phyloP scores from a whole-genome alignment of 1,139 yeast genomes.

The Hemisphaericaspora lyxosophila region DNA sequence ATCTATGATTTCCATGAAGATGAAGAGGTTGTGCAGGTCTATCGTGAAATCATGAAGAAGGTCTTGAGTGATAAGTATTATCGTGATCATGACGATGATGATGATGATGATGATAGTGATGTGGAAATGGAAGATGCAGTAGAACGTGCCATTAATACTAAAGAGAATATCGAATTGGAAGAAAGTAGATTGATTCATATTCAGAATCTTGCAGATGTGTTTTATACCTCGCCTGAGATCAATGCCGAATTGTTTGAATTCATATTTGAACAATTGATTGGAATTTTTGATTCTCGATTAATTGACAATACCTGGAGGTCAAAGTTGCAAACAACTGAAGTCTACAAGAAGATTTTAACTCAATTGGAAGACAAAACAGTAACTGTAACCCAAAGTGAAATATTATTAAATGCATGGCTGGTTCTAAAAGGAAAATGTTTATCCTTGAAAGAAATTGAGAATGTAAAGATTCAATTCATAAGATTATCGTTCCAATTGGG shows the following conservation, averaged over 20 bases:
- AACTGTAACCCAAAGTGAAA: conserved; percentile 12
- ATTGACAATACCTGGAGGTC: conserved; percentile 62
- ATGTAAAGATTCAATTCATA: conserved; percentile 54
- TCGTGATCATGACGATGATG: conserved; percentile 6
- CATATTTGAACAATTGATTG: conserved; percentile 20
- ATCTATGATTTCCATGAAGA: conserved; percentile 43
- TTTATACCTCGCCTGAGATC: conserved; percentile 22
- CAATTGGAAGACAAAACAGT: conserved; percentile 13
- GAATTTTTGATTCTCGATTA: conserved; percentile 26
- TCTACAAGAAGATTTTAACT: conserved; percentile 18
- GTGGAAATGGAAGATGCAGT: conserved; percentile 30
- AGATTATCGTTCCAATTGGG: conserved; percentile 27
- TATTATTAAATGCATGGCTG: conserved; percentile 24
- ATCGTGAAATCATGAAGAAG: conserved; percentile 35
- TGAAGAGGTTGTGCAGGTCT: conserved; percentile 37
- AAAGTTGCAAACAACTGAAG: conserved; percentile 45
- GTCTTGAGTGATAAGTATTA: conserved; percentile 35
- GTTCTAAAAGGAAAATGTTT: conserved; percentile 33
- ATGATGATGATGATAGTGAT: conserved; percentile 27
- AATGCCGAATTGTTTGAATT: conserved; percentile 25
- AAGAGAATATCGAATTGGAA: conserved; percentile 33
- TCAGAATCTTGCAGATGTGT: conserved; percentile 32
- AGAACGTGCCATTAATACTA: conserved; percentile 25
- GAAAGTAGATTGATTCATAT: conserved; percentile 35
- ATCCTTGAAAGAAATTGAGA: conserved; percentile 53